Base-by-base conservation (phyloP, 2,329 filamentous ascomycete species). In the Myriosclerotinia scirpicola region DNA sequence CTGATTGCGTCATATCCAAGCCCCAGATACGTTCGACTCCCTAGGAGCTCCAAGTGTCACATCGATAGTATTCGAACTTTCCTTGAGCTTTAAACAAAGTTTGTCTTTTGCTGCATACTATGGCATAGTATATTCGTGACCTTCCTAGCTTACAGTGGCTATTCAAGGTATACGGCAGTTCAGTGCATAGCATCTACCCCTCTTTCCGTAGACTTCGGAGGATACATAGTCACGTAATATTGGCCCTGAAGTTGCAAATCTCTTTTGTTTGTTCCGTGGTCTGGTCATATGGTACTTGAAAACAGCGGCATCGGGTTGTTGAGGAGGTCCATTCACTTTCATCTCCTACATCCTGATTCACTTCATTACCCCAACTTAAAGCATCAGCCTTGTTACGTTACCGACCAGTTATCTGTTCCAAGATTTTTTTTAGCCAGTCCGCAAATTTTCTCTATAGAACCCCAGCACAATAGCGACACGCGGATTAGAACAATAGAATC, bases 311-410 rank as follows among this genome's bases (percentile, higher is more conserved):
- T 17, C 36, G 15, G 22, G 14, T 8, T 14, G n/a, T 38, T 50
- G 44, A 60, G 44, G 15, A 40, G n/a, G 22, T 50, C 38, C 44
- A 61, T 50, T 61, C 58, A 61, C 58, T 40, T 61, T 61, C 58
- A 40, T 61, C 44, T 50, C 44, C 11, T 40, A 20, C 44, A 38
- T 50, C 38, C 14, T n/a, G 3, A 61, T 61, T 61, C 44, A 61
- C 58, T 50, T 38, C 44, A 61, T 52, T 38, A 4, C 44, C 7
- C 54, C 15, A 48, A 50, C 44, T 20, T 50, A 22, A 12, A 50
- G 38, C 14, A 14, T 15, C 15, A 38, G 17, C 5, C 9, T 38
- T 6, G 7, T 38, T 50, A 17, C 8, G 20, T 17, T 50, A 12
- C 9, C 14, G 12, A 8, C 30, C 30, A 60, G 34, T 48, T 12